phyloP scores from a whole-genome alignment of 306 rosid genomes.

The Dalbergia oliveri region DNA sequence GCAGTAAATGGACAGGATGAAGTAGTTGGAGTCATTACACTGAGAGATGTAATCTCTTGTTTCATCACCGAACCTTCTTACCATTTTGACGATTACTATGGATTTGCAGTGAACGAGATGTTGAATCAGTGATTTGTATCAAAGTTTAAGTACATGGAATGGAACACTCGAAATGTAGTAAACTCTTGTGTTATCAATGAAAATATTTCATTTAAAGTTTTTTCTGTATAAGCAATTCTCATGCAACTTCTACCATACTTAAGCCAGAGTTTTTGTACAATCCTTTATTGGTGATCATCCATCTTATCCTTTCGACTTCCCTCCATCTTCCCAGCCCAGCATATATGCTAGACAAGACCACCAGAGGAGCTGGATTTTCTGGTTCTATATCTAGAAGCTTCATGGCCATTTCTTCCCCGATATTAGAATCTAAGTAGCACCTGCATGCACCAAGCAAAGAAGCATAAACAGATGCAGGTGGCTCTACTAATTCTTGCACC shows the following conservation, averaged over 20 bases:
- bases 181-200: conserved; percentile 40
- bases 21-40: conserved; percentile 78
- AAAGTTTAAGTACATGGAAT: conserved; percentile 4
- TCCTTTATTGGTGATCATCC: conserved; percentile 55
- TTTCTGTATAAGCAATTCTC: conserved; percentile 43
- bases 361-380: conserved; percentile 67
- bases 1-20: conserved; percentile 62
- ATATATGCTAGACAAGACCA: conserved; percentile 72
- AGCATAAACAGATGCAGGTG: conserved; percentile 64
- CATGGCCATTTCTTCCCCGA: conserved; percentile 72
- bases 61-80: conserved; percentile 80
- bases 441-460: conserved; percentile 80
- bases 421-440: conserved; percentile 56
- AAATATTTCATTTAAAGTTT: conserved; percentile 38
- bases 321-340: conserved; percentile 76
- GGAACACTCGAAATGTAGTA: conserved; percentile 30
- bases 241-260: conserved; percentile 64
- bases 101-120: conserved; percentile 74
- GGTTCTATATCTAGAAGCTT: conserved; percentile 70
- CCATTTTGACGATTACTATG: conserved; percentile 71
- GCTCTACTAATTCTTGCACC: conserved; percentile 61
- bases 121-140: conserved; percentile 53
- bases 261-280: conserved; percentile 66
- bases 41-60: conserved; percentile 94
- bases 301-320: conserved; percentile 79